Conservation (phyloP, 2,329 filamentous ascomycete species). For the Paracoccidioides brasiliensis region DNA sequence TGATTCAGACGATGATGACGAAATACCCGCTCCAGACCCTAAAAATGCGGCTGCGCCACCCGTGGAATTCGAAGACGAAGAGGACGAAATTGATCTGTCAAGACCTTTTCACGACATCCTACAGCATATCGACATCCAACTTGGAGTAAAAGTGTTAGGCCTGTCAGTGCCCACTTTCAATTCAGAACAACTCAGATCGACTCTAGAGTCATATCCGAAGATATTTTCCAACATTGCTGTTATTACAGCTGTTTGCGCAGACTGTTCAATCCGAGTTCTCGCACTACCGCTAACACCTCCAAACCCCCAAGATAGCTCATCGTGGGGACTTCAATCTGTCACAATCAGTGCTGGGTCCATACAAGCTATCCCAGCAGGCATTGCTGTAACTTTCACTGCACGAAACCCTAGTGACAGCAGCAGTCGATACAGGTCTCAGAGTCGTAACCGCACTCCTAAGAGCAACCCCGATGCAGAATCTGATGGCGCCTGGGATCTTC, state of each 20-base stretch:
- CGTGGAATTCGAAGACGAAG: slow-evolving; percentile 39
- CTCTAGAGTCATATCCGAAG: slow-evolving; percentile 32
- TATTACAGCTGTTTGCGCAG: slow-evolving; percentile 42
- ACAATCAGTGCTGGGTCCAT: slow-evolving; percentile 35
- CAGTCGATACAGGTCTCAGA: slow-evolving; percentile 20
- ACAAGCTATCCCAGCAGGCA: slow-evolving; percentile 37
- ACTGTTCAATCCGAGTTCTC: slow-evolving; percentile 43
- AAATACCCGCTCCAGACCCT: slow-evolving; percentile 33
- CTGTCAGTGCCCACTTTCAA: slow-evolving; percentile 38
- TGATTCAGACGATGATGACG: slow-evolving; percentile 39
- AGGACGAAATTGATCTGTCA: slow-evolving; percentile 46
- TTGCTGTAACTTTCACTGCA: slow-evolving; percentile 42
- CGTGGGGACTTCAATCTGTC: slow-evolving; percentile 35
- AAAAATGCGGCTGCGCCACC: slow-evolving; percentile 13
- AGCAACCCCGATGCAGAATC: slow-evolving; percentile 6
- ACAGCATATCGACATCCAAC: slow-evolving; percentile 41
- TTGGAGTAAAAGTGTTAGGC: slow-evolving; percentile 41
- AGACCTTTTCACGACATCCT: slow-evolving; percentile 42
- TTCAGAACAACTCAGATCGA: slow-evolving; percentile 25
- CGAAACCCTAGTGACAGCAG: slow-evolving; percentile 21
- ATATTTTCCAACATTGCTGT: slow-evolving; percentile 40
- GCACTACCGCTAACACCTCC: slow-evolving; percentile 41
- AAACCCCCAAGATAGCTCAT: slow-evolving; percentile 22
- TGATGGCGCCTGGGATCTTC: slow-evolving; percentile 28
- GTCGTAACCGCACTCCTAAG: slow-evolving; percentile 13